phyloP scores from a whole-genome alignment of 805 yeast species.

The Myxozyma geophila region DNA sequence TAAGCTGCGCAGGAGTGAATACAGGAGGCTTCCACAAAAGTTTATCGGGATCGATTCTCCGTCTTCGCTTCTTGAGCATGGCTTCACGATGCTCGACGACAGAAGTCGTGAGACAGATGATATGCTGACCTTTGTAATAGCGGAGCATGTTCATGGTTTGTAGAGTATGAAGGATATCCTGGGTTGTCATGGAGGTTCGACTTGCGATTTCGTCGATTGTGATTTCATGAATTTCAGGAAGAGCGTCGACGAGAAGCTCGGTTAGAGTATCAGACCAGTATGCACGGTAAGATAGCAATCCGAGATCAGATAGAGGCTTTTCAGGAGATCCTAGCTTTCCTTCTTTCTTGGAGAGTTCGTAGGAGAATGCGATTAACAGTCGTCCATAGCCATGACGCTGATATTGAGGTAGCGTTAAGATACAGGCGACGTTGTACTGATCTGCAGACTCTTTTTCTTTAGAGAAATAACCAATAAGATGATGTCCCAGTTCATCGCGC shows the following conservation, averaged over 20 bases:
- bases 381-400: conserved; percentile 95
- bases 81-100: conserved; percentile 76
- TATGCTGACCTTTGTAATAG: conserved; percentile 94
- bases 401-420: conserved; percentile 91
- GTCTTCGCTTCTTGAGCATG: conserved; percentile 69
- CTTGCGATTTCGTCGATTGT: conserved; percentile 90
- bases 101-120: conserved; percentile 82
- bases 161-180: conserved; percentile 90
- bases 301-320: conserved; percentile 94
- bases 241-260: conserved; percentile 56
- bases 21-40: conserved; percentile 94
- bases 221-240: conserved; percentile 43
- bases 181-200: conserved; percentile 91
- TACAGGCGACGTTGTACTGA: conserved; percentile 95
- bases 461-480: conserved; percentile 93
- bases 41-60: conserved; percentile 65
- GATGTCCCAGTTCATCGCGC: conserved; percentile 89
- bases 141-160: conserved; percentile 87
- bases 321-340: conserved; percentile 95
- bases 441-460: conserved; percentile 97
- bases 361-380: conserved; percentile 87
- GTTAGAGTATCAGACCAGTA: conserved; percentile 94
- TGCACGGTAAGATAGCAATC: conserved; percentile 89
- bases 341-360: conserved; percentile 85
- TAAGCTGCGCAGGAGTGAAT: conserved; percentile 87